Evolutionary conservation across 371 early-diverging fungal genomes (phyloP).

Genomic region (Apophysomyces trapeziformis): DNA sequence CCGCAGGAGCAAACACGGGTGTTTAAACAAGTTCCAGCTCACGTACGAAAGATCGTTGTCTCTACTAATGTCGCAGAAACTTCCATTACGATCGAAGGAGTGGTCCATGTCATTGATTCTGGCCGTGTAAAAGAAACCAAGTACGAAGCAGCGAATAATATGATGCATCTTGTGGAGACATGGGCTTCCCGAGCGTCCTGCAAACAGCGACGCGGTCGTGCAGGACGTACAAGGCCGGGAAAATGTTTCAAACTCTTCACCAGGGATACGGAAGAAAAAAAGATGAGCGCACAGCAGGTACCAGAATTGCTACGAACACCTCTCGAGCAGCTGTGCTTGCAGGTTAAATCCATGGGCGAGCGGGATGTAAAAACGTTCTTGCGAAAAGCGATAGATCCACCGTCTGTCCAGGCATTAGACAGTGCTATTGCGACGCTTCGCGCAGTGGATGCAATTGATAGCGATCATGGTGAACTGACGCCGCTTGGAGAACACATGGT

Average conservation of each 20-base stretch:
- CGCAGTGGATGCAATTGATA: constrained; percentile 64
- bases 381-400: constrained; percentile 75
- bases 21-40: constrained; percentile 59
- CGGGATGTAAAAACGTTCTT: constrained; percentile 64
- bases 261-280: constrained; percentile 43
- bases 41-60: constrained; percentile 87
- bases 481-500: constrained; percentile 87
- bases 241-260: constrained; percentile 75
- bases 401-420: constrained; percentile 65
- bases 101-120: constrained; percentile 92
- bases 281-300: constrained; percentile 65
- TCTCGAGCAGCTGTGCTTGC: constrained; percentile 80
- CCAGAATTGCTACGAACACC: constrained; percentile 86
- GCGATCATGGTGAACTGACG: constrained; percentile 66
- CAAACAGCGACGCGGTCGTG: constrained; percentile 91
- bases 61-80: constrained; percentile 98
- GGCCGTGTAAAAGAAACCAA: constrained; percentile 86
- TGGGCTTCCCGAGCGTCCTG: constrained; percentile 81
- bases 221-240: constrained; percentile 91
- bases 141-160: constrained; percentile 63
- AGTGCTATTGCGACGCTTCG: constrained; percentile 62
- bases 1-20: constrained; percentile 72
- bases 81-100: constrained; percentile 88
- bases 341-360: constrained; percentile 78
- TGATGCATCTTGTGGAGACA: constrained; percentile 58